Evolutionary conservation across 148 eudicot genomes (phyloP), one percentile per base, ranked within the genome.

Genomic region (Fagopyrum esculentum): DNA sequence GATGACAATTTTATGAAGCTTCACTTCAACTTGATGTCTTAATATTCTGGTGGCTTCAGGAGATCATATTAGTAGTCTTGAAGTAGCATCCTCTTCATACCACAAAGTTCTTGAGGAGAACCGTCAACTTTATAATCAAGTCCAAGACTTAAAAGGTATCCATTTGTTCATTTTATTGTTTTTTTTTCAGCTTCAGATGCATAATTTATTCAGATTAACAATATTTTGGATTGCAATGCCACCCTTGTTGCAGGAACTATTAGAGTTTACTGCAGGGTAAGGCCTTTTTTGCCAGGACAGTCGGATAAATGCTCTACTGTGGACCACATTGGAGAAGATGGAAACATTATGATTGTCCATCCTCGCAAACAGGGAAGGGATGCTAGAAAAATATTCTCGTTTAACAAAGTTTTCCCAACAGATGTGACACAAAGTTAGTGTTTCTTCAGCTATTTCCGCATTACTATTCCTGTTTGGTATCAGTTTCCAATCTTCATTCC

Each of bases 21-120:
- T 75, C 45, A 50, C n/a, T 51, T 57, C 22, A n/a, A 57, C 63
- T 61, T 61, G 44, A 61, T 61, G 11, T 61, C 68, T 61, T 61
- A 29, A 73, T 69, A 4, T 40, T 61, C 51, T 55, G 74, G 35
- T 29, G 77, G 40, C 68, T 64, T 75, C 79, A 94, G 98, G 78
- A 64, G 78, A 90, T 75, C 93, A 94, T 73, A 83, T 93, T 45
- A 86, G 81, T 78, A 85, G 87, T 71, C 89, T 95, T 76, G 92
- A 89, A 82, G 91, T 79, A 45, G 91, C 94, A 45, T 84, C 99
- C 48, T 86, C 96, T 64, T 89, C 96, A 68, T 95, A 92, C 81
- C 89, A 95, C 84, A 88, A 89, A 81, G 96, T 95, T 79, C 80
- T 95, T 73, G 92, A 92, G 82, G 99, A 95, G 86, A 95, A 95